phyloP scores from a whole-genome alignment of 1,284 basidiomycete genomes.

The Cutaneotrichosporon spelunceum region DNA sequence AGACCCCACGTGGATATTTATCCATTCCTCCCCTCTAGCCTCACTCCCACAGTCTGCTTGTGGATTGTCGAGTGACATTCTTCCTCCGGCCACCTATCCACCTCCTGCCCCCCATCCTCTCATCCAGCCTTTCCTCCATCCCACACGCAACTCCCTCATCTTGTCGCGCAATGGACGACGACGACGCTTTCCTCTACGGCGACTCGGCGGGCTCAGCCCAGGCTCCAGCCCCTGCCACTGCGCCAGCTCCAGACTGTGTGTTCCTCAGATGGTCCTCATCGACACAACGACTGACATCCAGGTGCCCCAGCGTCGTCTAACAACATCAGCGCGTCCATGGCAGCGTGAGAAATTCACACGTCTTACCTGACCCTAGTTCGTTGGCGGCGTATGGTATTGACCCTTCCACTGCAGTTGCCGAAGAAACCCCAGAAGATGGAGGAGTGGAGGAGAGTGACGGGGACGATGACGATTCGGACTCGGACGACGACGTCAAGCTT shows the following conservation, averaged over 20 bases:
- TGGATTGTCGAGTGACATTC: not conserved
- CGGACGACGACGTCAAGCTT: conserved; percentile 52
- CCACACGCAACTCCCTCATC: conserved; percentile 1
- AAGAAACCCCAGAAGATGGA: conserved; percentile 38
- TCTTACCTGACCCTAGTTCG: conserved; percentile 28
- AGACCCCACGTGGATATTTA: not conserved
- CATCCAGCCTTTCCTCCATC: not conserved
- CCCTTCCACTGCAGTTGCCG: conserved; percentile 31
- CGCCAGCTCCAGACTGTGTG: not conserved
- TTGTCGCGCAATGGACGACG: conserved; percentile 45
- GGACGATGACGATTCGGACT: conserved; percentile 40
- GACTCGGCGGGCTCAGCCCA: conserved; percentile 20
- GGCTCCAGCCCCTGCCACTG: not conserved
- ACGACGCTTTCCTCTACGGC: conserved; percentile 50
- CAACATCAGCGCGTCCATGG: conserved; percentile 32
- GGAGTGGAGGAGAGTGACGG: conserved; percentile 45
- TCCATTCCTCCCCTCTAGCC: not conserved
- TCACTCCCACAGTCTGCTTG: not conserved
- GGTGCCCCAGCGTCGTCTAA: not conserved
- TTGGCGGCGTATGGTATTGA: conserved; percentile 49
- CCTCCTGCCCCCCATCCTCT: not conserved
- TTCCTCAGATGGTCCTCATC: not conserved
- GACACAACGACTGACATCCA: not conserved
- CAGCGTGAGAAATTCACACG: conserved; percentile 25
- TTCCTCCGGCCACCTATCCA: not conserved